phyloP scores from a whole-genome alignment of 2,329 filamentous ascomycete species.

The Xylaria sp. region DNA sequence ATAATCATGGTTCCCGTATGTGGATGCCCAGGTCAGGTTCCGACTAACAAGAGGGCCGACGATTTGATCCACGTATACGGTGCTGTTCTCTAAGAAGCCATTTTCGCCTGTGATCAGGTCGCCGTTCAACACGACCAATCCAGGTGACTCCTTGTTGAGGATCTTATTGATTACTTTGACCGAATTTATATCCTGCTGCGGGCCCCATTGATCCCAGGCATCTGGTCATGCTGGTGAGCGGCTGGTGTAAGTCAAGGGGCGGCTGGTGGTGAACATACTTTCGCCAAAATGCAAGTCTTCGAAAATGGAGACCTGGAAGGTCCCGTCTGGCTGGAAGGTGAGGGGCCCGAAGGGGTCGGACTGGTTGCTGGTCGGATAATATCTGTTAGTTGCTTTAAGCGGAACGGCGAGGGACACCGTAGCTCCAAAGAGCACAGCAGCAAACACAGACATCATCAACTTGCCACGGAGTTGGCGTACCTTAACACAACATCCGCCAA shows the following conservation, averaged over 20 bases:
- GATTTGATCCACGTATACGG: constrained; percentile 68
- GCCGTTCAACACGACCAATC: constrained; percentile 76
- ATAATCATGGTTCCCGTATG: constrained; percentile 78
- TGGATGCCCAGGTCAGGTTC: constrained; percentile 70
- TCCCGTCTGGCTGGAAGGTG: constrained; percentile 57
- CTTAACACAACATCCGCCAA: constrained; percentile 36
- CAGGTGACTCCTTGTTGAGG: constrained; percentile 65
- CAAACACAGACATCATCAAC: constrained; percentile 25
- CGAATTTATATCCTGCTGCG: constrained; percentile 67
- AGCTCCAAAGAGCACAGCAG: constrained; percentile 23
- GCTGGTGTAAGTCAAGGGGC: neutral
- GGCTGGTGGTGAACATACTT: constrained; percentile 54
- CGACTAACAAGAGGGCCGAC: constrained; percentile 67
- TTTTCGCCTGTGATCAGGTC: constrained; percentile 78
- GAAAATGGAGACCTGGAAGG: constrained; percentile 69
- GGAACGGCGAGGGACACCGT: constrained; percentile 28
- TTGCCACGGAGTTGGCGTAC: constrained; percentile 28
- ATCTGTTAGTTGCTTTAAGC: constrained; percentile 39
- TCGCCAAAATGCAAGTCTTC: constrained; percentile 79
- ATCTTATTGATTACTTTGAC: constrained; percentile 67
- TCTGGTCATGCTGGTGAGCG: constrained; percentile 47
- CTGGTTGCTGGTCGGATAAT: constrained; percentile 25
- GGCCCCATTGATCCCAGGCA: constrained; percentile 58
- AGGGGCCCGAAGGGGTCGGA: constrained; percentile 43
- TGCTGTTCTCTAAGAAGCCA: constrained; percentile 64